Percentiles rank a stretch among this genome's conserved stretches.
Conservation (phyloP, 2,329 filamentous ascomycete species). For the Aspergillus brunneoviolaceus region DNA sequence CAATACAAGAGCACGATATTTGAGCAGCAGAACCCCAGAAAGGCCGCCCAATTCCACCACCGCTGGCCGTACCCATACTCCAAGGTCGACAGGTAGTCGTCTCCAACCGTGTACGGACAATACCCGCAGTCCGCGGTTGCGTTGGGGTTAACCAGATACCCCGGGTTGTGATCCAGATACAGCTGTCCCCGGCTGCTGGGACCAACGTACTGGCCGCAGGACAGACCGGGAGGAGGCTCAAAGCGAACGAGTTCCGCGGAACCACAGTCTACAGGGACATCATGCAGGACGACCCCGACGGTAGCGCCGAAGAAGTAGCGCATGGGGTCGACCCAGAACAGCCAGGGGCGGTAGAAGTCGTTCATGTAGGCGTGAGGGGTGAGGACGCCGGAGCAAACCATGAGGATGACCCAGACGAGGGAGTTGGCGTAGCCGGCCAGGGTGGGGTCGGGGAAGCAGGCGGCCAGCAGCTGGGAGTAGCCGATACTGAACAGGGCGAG, state of each 20-base stretch:
- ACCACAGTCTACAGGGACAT: neutral
- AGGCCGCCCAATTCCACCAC: constrained; percentile 10
- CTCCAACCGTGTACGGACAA: constrained; percentile 5
- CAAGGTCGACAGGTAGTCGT: constrained; percentile 1
- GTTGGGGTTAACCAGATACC: constrained; percentile 4
- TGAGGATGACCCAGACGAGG: neutral
- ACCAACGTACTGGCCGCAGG: neutral
- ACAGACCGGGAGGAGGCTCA: constrained; percentile 7
- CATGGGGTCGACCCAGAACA: constrained; percentile 12
- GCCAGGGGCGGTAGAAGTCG: constrained; percentile 6
- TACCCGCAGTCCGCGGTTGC: neutral
- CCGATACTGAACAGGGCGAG: neutral
- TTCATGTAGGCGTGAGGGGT: neutral
- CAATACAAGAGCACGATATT: constrained; percentile 1
- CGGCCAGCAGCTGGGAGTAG: neutral
- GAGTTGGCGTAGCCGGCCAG: neutral
- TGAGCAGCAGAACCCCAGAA: constrained; percentile 9
- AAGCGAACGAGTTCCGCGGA: constrained; percentile 1
- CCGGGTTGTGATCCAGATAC: neutral
- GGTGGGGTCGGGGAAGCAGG: neutral
- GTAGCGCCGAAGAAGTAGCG: constrained; percentile 9
- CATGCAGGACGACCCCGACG: constrained; percentile 3
- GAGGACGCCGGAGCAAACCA: neutral
- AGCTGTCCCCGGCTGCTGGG: neutral
- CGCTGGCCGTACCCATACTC: constrained; percentile 3